These are phyloP conservation scores for Podila epigama DNA, from an alignment of 192 early-diverging fungal species.

Conservation along the genomic window DNA sequence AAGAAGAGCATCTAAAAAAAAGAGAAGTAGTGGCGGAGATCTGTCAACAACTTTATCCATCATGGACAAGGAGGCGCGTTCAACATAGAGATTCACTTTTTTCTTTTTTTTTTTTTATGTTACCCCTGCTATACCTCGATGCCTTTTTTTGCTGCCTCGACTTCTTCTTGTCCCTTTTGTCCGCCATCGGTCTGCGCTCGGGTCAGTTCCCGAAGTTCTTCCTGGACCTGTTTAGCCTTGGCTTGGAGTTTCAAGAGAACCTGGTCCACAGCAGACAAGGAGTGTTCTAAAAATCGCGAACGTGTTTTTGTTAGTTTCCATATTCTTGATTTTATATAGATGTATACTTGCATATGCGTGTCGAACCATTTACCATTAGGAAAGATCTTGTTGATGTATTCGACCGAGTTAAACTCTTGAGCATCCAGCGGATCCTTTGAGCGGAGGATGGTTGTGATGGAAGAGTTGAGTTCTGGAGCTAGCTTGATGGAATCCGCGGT, in stretches of 20 bases:
- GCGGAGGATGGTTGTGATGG: conserved; percentile 61
- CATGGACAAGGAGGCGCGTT: no score
- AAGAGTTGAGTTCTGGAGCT: conserved; percentile 63
- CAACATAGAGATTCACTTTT: no score
- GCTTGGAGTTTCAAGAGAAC: conserved; percentile 66
- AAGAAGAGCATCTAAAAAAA: conserved; percentile 72
- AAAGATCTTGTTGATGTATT: conserved; percentile 85
- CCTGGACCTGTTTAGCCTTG: conserved; percentile 66
- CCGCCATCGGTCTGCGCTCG: conserved; percentile 72
- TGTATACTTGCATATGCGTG: background rate
- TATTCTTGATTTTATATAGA: background rate
- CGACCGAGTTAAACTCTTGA: conserved; percentile 73
- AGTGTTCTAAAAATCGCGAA: conserved; percentile 59
- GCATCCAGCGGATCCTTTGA: conserved; percentile 71
- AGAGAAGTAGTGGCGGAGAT: no score
- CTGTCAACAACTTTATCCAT: no score
- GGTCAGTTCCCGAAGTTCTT: conserved; percentile 75
- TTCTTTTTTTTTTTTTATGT: background rate
- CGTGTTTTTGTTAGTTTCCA: background rate
- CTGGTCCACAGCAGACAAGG: conserved; percentile 68
- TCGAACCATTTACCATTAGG: conserved; percentile 64
- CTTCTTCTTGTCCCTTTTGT: conserved; percentile 64
- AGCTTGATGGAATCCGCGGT: conserved; percentile 49
- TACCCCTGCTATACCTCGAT: conserved; percentile 65
- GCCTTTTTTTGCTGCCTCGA: conserved; percentile 74